Evolutionary conservation across 2,329 filamentous ascomycete genomes (phyloP), one percentile per base, ranked within the genome.

Genomic region (Alternaria tenuissima): DNA sequence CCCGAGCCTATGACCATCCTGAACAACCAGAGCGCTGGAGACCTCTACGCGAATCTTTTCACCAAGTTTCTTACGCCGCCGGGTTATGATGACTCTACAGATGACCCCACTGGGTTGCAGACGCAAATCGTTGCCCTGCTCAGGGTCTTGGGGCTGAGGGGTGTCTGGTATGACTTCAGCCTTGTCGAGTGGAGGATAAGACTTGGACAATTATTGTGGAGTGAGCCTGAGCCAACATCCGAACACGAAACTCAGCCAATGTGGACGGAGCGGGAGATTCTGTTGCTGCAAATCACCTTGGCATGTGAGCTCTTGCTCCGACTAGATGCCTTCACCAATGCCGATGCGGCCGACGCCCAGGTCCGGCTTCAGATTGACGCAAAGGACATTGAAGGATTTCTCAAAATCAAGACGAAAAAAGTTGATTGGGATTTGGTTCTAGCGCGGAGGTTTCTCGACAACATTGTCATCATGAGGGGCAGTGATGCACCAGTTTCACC

Each of bases 121-220:
- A 88, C 91, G 36, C 90, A 93, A 72, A 91, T 92, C 57, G 83
- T 89, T 65, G 86, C 88, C 4, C 79, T 93, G 18, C 83, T 92
- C 46, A 87, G 87, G 71, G 85, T 90, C 9, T 82, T 93, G 44
- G 86, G 85, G 0, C 80, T 86, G 7, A 84, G 88, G 55, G 89
- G 89, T 57, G 85, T 91, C 46, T 93, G 90, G 90, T 85, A 90
- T 52, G 89, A 93, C 76, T 90, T 93, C 65, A 90, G 89, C 20
- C 84, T 88, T 32, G 88, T 92, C 7, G 90, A 92, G 72, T 92
- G 89, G 89, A 85, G 90, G 38, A 89, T 93, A 59, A 84, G 89
- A 12, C 81, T 93, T 1, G 90, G 90, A 7, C 90, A 92, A 76
- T 83, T 92, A 42, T 78, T 93, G 2, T 93, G 90, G 89, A 88